Evolutionary conservation across 306 rosid species (phyloP), one percentile per base, ranked within the genome.

Genomic region (Rosa lucieae): DNA sequence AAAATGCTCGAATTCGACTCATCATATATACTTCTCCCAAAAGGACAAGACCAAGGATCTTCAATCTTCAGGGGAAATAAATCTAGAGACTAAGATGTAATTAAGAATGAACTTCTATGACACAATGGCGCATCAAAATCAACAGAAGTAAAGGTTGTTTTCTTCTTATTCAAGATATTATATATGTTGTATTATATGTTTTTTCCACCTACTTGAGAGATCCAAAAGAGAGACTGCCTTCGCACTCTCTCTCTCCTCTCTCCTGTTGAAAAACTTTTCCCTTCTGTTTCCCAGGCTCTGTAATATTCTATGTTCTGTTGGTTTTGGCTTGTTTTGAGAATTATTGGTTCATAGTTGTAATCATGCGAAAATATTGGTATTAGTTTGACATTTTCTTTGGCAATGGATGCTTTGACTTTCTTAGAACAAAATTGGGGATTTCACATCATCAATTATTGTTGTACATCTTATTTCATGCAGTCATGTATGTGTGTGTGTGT

Each of bases 361-460:
- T 81, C 43, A 51, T 84, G 89, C 95, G 94, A 88, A 82, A 89
- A 88, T 84, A 84, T 85, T 87, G 97, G 83, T 40, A 53, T 62
- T 56, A 23, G 61, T 84, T 90, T 87, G 95, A 92, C 96, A 47
- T 81, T 84, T 86, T 88, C 91, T 48, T 79, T 82, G 88, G 81
- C 74, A 74, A 77, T 42, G 76, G 56, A 58, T 71, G 20, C 48
- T 80, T 67, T 39, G 79, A 47, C 74, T 73, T 75, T 79, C 48
- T 18, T 39, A 40, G 72, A 49, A 15, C 35, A n/a, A 56, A 72
- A 15, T 37, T 21, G 26, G 59, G 48, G 66, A 55, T 15, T 52
- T 52, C 56, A 48, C 48, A 44, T 6, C 48, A 1, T 44, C 48
- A 10, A 44, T 44, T 44, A 44, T 44, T 44, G 48, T 44, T 44